phyloP scores from a whole-genome alignment of 2,329 filamentous ascomycete genomes.

The Pyricularia sp. region DNA sequence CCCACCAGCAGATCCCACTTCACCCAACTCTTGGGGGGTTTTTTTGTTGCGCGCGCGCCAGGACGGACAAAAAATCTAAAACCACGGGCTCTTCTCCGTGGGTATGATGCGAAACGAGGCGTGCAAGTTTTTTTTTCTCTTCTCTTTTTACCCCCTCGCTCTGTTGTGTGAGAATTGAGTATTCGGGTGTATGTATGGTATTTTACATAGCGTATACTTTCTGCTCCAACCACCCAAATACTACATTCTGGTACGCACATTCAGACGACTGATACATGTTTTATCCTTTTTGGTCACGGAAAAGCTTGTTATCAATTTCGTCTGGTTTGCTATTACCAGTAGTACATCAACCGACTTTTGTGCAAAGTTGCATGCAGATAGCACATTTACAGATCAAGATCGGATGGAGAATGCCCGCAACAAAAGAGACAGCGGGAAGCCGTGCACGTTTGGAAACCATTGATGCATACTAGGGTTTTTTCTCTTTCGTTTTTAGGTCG shows the following conservation, averaged over 20 bases:
- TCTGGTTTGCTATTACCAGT: neutral
- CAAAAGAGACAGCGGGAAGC: neutral
- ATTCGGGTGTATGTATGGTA: no score
- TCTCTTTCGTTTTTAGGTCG: neutral
- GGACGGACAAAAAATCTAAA: neutral
- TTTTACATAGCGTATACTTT: no score
- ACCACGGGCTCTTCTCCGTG: neutral
- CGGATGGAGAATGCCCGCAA: neutral
- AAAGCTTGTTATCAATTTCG: neutral
- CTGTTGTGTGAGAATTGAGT: neutral
- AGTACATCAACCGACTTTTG: neutral
- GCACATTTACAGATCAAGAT: neutral
- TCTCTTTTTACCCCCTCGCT: no score
- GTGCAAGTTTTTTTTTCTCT: neutral
- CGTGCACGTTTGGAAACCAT: neutral
- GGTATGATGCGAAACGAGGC: neutral
- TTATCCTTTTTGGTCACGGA: neutral
- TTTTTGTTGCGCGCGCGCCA: neutral
- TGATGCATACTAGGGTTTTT: neutral
- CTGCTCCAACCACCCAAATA: no score
- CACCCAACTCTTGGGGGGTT: neutral
- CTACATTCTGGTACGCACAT: neutral
- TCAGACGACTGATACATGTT: neutral
- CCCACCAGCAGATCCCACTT: neutral
- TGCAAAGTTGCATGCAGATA: neutral